A percentile compares a stretch with the other conserved stretches of the same genome.
phyloP scores from a whole-genome alignment of 805 yeast species.

The Barnettozyma vustinii region DNA sequence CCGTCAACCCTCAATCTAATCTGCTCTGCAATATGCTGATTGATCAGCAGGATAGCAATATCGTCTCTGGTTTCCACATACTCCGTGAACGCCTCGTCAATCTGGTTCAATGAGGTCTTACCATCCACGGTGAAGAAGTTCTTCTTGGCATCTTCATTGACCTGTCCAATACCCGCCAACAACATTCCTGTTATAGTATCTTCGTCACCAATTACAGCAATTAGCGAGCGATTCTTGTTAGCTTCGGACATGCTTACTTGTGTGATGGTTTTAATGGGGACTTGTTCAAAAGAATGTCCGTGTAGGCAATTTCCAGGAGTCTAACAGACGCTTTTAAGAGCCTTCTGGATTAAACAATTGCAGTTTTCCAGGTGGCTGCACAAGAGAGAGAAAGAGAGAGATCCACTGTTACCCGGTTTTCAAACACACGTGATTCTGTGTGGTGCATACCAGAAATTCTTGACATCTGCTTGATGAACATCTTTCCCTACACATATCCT shows the following conservation, averaged over 20 bases:
- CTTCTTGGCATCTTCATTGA: constrained; percentile 51
- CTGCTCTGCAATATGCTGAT: constrained; percentile 90
- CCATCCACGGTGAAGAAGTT: constrained; percentile 79
- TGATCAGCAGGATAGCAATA: constrained; percentile 87
- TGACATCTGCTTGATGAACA: not conserved
- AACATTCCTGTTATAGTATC: constrained; percentile 95
- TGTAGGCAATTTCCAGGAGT: not conserved
- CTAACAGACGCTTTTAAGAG: not conserved
- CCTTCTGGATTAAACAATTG: not conserved
- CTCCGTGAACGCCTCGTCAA: constrained; percentile 67
- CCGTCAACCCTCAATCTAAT: constrained; percentile 79
- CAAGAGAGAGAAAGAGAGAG: not conserved
- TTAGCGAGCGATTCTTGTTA: constrained; percentile 65
- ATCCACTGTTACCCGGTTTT: not conserved
- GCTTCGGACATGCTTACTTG: constrained; percentile 23
- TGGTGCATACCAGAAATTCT: not conserved
- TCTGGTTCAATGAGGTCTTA: constrained; percentile 70
- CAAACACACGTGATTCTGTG: not conserved
- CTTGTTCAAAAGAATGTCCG: not conserved
- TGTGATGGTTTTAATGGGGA: not conserved
- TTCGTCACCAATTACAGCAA: constrained; percentile 97
- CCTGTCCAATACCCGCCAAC: constrained; percentile 93
- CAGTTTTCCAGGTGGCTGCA: not conserved
- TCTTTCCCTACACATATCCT: not conserved
- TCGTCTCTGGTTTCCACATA: constrained; percentile 77